Percentiles rank a stretch among this genome's conserved stretches.
phyloP scores from a whole-genome alignment of 192 early-diverging fungal genomes.

The Chytriomyces confervae region DNA sequence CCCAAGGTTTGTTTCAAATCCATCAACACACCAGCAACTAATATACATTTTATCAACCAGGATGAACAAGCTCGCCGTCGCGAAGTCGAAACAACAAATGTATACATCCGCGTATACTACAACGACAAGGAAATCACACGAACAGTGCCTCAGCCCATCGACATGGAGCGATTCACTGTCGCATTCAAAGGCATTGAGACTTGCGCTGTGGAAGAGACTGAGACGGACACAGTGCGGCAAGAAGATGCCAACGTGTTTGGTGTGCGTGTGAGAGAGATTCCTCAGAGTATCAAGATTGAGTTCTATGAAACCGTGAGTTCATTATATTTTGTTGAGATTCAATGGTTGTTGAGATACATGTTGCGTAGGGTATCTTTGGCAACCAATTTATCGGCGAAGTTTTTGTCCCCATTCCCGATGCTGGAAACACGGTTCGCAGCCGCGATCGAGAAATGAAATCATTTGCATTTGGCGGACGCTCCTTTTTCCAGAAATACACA shows the following conservation, averaged over 20 bases:
- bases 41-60: no score
- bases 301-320: conserved; percentile 52
- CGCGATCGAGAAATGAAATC: conserved; percentile 34
- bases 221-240: not conserved
- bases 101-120: conserved; percentile 45
- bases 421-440: conserved; percentile 27
- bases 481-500: conserved; percentile 29
- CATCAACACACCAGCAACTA: no score
- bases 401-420: conserved; percentile 49
- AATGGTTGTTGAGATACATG: no score
- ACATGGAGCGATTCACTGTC: conserved; percentile 41
- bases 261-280: conserved; percentile 50
- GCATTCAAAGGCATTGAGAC: conserved; percentile 49
- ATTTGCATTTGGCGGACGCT: conserved; percentile 30
- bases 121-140: conserved; percentile 56
- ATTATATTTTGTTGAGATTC: conserved; percentile 2
- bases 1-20: no score
- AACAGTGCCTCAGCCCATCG: conserved; percentile 44
- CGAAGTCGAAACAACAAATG: conserved; percentile 37
- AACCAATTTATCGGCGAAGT: conserved; percentile 45
- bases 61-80: conserved; percentile 52
- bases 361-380: conserved; percentile 34
- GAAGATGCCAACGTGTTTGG: conserved; percentile 42
- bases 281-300: conserved; percentile 47
- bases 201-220: conserved; percentile 22